phyloP scores from a whole-genome alignment of 1,284 basidiomycete species.

The Fomes fomentarius region DNA sequence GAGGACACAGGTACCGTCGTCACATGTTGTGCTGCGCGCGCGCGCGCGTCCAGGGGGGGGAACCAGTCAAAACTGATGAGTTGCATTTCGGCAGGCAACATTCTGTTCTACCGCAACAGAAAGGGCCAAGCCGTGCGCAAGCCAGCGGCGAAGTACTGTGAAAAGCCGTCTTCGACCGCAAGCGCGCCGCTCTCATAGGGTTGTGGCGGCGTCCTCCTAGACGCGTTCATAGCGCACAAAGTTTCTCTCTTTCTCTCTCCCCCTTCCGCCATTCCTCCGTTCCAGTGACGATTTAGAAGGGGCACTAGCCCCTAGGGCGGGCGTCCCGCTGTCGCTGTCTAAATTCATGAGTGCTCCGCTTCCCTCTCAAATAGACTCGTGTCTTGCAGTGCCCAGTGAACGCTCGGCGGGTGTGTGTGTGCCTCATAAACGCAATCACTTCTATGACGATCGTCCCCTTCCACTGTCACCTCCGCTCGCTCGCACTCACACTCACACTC shows the following conservation, averaged over 20 bases:
- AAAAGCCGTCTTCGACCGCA: not conserved
- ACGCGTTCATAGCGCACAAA: not conserved
- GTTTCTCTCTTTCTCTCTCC: not conserved
- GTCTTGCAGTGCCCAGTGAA: too few relatives aligned
- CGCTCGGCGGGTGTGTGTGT: too few relatives aligned
- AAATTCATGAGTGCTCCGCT: not conserved
- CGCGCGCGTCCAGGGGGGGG: too few relatives aligned
- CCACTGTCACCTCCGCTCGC: not conserved
- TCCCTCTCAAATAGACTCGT: conserved; percentile 1
- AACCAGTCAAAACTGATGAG: not conserved
- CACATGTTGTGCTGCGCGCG: too few relatives aligned
- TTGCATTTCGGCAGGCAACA: conserved; percentile 19
- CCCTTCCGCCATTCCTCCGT: not conserved
- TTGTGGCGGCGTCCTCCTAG: not conserved
- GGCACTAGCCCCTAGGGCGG: too few relatives aligned
- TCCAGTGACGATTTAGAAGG: not conserved
- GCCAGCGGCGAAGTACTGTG: conserved; percentile 21
- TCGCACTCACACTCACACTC: not conserved
- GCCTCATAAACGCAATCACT: not conserved
- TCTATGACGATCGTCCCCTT: not conserved
- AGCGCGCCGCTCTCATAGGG: too few relatives aligned
- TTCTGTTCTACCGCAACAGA: conserved; percentile 31
- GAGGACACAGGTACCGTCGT: conserved; percentile 55
- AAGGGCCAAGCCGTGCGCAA: conserved; percentile 23
- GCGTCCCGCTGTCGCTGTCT: not conserved